Evolutionary conservation across 768 basidiomycete genomes (phyloP).

Genomic region (Aureoboletus auriporus): DNA sequence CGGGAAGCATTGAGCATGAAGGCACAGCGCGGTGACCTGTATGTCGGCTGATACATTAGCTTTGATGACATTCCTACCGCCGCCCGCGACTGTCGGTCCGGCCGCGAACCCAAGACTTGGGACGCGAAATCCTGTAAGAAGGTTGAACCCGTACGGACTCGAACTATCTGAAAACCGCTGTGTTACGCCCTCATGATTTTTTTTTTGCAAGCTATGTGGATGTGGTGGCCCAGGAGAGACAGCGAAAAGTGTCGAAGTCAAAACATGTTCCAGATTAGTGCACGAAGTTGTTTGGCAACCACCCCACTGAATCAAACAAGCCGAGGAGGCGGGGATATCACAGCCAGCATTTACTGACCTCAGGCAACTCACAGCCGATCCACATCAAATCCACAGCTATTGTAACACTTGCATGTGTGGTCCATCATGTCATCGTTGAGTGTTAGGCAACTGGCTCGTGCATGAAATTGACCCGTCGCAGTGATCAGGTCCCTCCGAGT

Average conservation of each 20-base stretch:
- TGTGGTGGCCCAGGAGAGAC: too few relatives aligned
- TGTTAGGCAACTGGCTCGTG: constrained; percentile 8
- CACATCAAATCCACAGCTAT: neutral
- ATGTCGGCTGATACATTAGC: neutral
- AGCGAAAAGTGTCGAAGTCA: too few relatives aligned
- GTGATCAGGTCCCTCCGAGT: constrained; percentile 22
- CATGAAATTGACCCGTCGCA: constrained; percentile 17
- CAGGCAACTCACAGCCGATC: constrained; percentile 1
- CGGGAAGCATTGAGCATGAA: neutral
- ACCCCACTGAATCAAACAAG: constrained; percentile 24
- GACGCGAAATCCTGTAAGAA: too few relatives aligned
- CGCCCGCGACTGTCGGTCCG: too few relatives aligned
- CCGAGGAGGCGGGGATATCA: neutral
- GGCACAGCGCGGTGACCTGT: neutral
- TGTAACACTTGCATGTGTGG: neutral
- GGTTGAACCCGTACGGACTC: too few relatives aligned
- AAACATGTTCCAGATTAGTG: neutral
- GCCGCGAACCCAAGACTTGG: too few relatives aligned
- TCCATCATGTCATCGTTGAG: constrained; percentile 29
- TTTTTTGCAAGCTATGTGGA: too few relatives aligned
- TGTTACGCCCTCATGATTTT: neutral
- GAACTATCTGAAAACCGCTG: too few relatives aligned
- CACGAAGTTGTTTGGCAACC: constrained; percentile 25
- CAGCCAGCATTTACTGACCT: neutral
- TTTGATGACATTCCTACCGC: neutral